A percentile compares a stretch with the other conserved stretches of the same genome.
Evolutionary conservation across 306 rosid genomes (phyloP).

Genomic region (Rosa multiflora): DNA sequence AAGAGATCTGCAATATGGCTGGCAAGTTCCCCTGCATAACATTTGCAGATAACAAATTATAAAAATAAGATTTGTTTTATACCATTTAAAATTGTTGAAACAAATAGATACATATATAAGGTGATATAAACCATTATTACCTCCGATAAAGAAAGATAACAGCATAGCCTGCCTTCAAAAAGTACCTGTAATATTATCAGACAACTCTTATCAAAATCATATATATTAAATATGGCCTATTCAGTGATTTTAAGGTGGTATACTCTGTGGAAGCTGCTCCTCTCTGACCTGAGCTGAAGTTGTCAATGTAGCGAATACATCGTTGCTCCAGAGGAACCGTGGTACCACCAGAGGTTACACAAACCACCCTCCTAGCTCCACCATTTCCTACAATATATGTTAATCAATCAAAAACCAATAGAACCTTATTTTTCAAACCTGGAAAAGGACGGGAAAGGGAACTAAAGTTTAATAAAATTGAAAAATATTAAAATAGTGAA

Average conservation of each 20-base stretch:
- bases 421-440: conserved; percentile 15
- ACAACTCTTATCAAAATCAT: neutral
- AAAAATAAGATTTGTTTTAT: conserved; percentile 13
- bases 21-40: conserved; percentile 69
- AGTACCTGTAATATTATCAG: conserved; percentile 56
- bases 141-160: conserved; percentile 74
- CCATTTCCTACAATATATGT: conserved; percentile 44
- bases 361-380: conserved; percentile 57
- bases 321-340: conserved; percentile 87
- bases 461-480: neutral
- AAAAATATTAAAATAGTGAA: conserved; percentile 7
- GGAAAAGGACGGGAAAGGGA: neutral
- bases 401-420: conserved; percentile 20
- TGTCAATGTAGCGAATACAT: conserved; percentile 84
- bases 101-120: conserved; percentile 1
- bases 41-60: conserved; percentile 13
- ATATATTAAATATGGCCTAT: neutral
- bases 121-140: conserved; percentile 32
- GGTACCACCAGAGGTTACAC: conserved; percentile 94
- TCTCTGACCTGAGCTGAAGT: conserved; percentile 96
- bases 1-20: conserved; percentile 85
- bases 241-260: conserved; percentile 22
- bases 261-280: conserved; percentile 98
- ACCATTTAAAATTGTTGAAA: neutral
- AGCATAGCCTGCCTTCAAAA: conserved; percentile 89